A percentile compares a stretch with the other conserved stretches of the same genome.
Evolutionary conservation across 768 basidiomycete genomes (phyloP).

Genomic region (Suillus weaverae): DNA sequence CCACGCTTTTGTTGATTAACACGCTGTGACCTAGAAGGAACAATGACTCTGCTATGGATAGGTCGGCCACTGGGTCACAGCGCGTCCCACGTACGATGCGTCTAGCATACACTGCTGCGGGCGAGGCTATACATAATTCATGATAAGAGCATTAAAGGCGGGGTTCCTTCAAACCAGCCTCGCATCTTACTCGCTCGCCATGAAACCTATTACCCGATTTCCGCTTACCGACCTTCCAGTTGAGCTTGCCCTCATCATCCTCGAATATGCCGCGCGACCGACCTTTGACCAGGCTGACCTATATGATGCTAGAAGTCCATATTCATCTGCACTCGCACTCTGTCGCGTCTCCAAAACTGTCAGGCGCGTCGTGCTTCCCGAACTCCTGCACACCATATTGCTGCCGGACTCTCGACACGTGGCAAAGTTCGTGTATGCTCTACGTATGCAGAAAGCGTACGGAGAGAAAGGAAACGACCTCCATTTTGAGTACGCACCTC

Average conservation of each 20-base stretch:
- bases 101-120: neutral
- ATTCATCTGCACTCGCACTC: constrained; percentile 31
- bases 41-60: neutral
- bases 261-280: constrained; percentile 32
- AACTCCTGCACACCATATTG: constrained; percentile 40
- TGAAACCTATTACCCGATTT: constrained; percentile 7
- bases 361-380: constrained; percentile 38
- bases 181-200: neutral
- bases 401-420: constrained; percentile 16
- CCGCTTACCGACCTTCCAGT: constrained; percentile 30
- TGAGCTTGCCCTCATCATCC: constrained; percentile 37
- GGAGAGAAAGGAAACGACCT: constrained; percentile 20
- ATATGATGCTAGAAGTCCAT: constrained; percentile 6
- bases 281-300: constrained; percentile 9
- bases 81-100: constrained; percentile 10
- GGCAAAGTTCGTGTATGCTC: constrained; percentile 30
- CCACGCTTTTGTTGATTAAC: neutral
- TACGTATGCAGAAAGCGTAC: constrained; percentile 29
- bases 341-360: constrained; percentile 35
- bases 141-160: neutral
- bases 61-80: neutral
- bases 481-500: constrained; percentile 31
- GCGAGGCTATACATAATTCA: neutral
- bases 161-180: neutral
- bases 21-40: neutral